Evolutionary conservation across 73 alveolate genomes (phyloP).

Genomic region (Paramecium sexaurelia): DNA sequence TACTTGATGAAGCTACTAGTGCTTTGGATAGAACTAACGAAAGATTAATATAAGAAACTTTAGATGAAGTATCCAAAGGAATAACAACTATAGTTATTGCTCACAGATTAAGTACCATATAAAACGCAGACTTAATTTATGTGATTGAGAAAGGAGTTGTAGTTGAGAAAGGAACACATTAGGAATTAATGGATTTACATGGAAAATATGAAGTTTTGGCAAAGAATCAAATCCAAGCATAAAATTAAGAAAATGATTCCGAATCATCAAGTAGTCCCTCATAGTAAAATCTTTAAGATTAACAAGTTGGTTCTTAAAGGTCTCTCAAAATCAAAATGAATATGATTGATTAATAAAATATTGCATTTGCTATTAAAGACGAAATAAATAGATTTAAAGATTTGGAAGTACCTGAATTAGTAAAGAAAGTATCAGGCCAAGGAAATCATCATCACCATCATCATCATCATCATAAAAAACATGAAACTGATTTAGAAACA

Average conservation of each 20-base stretch:
- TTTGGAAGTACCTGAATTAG: background rate
- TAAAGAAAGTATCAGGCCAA: background rate
- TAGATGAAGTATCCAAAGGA: conserved; percentile 66
- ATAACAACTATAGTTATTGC: conserved; percentile 83
- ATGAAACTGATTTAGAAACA: background rate
- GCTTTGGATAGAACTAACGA: conserved; percentile 70
- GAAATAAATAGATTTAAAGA: conserved; percentile 8
- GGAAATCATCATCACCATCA: conserved; percentile 38
- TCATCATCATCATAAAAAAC: background rate
- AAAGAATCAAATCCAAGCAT: conserved; percentile 37
- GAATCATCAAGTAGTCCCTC: conserved; percentile 21
- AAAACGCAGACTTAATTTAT: conserved; percentile 78
- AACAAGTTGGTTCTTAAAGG: background rate
- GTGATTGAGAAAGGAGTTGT: conserved; percentile 80
- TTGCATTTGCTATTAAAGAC: background rate
- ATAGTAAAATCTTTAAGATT: background rate
- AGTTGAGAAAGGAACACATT: conserved; percentile 79
- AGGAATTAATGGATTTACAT: conserved; percentile 51
- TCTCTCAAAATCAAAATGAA: background rate
- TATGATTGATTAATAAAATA: conserved; percentile 7
- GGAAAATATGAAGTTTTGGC: conserved; percentile 63
- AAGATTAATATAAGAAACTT: conserved; percentile 57
- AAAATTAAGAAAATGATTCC: conserved; percentile 11
- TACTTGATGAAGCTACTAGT: conserved; percentile 75
- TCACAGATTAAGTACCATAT: conserved; percentile 83